phyloP scores from a whole-genome alignment of 2,329 filamentous ascomycete species.

The Monilinia polystroma region DNA sequence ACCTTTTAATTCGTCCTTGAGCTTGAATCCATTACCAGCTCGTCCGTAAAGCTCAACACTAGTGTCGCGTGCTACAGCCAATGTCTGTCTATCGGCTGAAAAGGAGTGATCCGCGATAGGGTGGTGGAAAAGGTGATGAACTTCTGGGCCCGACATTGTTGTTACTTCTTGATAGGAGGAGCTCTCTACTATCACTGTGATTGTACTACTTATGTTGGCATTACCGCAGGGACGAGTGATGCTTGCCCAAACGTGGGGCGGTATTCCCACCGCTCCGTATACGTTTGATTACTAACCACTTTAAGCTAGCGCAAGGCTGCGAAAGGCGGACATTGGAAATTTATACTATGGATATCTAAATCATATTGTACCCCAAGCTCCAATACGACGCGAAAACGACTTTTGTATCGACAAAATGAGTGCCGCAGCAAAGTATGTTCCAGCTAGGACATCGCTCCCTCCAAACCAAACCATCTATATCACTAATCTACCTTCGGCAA shows the following conservation, averaged over 20 bases:
- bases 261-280: not conserved
- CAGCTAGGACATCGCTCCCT: slow-evolving; percentile 42
- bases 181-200: slow-evolving; percentile 88
- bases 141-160: slow-evolving; percentile 79
- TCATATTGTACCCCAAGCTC: not conserved
- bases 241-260: slow-evolving; percentile 17
- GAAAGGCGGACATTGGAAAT: slow-evolving; percentile 19
- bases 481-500: slow-evolving; percentile 79
- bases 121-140: slow-evolving; percentile 94
- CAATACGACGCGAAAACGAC: slow-evolving; percentile 9
- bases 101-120: slow-evolving; percentile 98
- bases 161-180: slow-evolving; percentile 71
- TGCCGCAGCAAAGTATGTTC: not conserved
- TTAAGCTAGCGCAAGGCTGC: slow-evolving; percentile 21
- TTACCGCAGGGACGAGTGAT: slow-evolving; percentile 20
- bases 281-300: slow-evolving; percentile 6
- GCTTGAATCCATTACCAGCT: slow-evolving; percentile 70
- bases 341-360: slow-evolving; percentile 4
- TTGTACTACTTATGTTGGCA: slow-evolving; percentile 23
- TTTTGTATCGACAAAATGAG: slow-evolving; percentile 14
- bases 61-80: slow-evolving; percentile 89
- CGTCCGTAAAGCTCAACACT: slow-evolving; percentile 83
- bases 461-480: slow-evolving; percentile 87
- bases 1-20: slow-evolving; percentile 90
- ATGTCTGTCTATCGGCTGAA: slow-evolving; percentile 82